Base-by-base conservation (phyloP, 1,139 yeast species). In the Taphrina betulina region DNA sequence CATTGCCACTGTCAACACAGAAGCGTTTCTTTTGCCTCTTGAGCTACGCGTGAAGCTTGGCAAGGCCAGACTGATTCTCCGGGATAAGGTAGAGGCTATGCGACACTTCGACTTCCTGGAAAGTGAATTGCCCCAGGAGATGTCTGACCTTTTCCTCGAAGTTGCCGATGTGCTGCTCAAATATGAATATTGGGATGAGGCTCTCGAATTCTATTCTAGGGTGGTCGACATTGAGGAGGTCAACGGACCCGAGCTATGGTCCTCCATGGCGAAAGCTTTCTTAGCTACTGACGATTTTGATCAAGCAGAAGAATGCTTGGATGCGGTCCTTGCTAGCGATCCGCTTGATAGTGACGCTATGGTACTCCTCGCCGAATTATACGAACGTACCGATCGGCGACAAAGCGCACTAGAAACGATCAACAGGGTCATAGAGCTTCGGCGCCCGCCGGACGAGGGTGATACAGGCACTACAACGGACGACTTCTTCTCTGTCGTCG, bases 21-120 rank as follows among this genome's bases (percentile, higher is more conserved):
- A 35, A 17, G 51, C 37, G 37, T 74, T 63, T 65, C 67, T 75
- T 7, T 70, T 92, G 28, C 97, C 96, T 0, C 81, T 90, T 56
- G 98, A 90, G 72, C 85, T 94, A 33, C 72, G 97, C 57, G 82
- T 82, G 33, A 86, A 92, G 67, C 68, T 92, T 22, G 95, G 96
- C 0, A 71, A 81, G 23, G 75, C 87, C 41, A 76, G 98, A 58
- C 70, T 92, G 26, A 81, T 83, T 48, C 69, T 80, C 38, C 82
- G 79, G 43, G 77, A 84, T 36, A 73, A 76, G 29, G 79, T 78
- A 1, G 96, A 89, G 63, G 95, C 96, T 0, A 66, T 83, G 63
- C 71, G 69, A 7, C 95, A 59, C 41, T 48, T 50, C 35, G 34
- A 79, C 8, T 29, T 37, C 23, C 40, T 53, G 24, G 53, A 44